Percentiles rank a stretch among this genome's conserved stretches.
Conservation (phyloP, 306 rosid genomes). For the Lablab purpureus region DNA sequence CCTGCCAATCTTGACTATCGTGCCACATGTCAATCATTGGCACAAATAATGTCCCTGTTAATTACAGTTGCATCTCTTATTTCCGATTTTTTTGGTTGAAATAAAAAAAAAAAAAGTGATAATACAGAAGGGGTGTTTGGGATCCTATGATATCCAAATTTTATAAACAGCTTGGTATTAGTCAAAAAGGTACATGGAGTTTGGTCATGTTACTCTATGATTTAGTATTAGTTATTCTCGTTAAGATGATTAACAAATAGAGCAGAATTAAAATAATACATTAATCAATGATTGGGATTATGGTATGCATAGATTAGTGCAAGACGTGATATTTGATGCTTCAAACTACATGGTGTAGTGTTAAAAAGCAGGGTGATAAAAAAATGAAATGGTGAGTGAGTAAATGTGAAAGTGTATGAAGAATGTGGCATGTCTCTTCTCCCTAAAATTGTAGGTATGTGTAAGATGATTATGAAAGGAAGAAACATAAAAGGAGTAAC, state of each 20-base stretch:
- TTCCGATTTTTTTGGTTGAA: slow-evolving; percentile 30
- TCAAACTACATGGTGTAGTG: no score
- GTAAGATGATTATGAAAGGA: background rate
- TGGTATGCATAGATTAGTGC: background rate
- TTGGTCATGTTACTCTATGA: slow-evolving; percentile 46
- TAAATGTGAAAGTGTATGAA: background rate
- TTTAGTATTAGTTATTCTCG: slow-evolving; percentile 22
- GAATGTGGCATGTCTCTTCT: background rate
- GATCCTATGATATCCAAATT: slow-evolving; percentile 4
- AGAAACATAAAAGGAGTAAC: background rate
- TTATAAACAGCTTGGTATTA: slow-evolving; percentile 5
- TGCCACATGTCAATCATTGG: slow-evolving; percentile 54
- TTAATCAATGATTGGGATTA: slow-evolving; percentile 39
- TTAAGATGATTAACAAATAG: slow-evolving; percentile 12
- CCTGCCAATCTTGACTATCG: slow-evolving; percentile 43
- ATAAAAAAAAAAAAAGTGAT: background rate
- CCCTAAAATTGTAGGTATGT: background rate
- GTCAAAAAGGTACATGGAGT: slow-evolving; percentile 52
- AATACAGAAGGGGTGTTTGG: background rate
- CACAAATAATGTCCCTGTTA: slow-evolving; percentile 27
- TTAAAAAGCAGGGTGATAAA: no score
- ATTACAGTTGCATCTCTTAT: slow-evolving; percentile 26
- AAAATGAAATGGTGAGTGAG: no score
- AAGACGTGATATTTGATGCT: no score
- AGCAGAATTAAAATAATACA: slow-evolving; percentile 10